Evolutionary conservation across 805 yeast genomes (phyloP), one percentile per base, ranked within the genome.

Genomic region (Candida lessepsii): DNA sequence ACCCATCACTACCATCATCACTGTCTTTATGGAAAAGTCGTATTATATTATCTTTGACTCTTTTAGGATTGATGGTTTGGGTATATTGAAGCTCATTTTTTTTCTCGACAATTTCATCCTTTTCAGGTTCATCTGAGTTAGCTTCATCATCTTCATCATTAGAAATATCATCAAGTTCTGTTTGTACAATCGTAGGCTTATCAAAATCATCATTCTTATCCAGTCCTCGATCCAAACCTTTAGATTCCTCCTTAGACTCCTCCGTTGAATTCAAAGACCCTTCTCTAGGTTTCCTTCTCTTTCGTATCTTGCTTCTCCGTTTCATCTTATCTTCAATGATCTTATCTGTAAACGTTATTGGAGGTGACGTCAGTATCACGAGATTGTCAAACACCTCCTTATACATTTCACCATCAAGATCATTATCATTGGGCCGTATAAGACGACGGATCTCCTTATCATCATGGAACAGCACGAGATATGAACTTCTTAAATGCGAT

Each of bases 401-500:
- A 26, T 35, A 47, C 3, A 42, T 35, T 9, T 35, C 45, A 10
- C 43, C 43, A 20, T 44, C 44, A 8, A 27, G 36, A 19, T 44
- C 48, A 9, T 31, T 43, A 3, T 30, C 20, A 29, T 48, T 26
- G 10, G 58, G 57, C 21, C 47, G 50, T 15, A 61, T 46, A 4
- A 57, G 50, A 10, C 56, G 44, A 11, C 41, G 46, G 11, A 56
- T 43, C 21, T 52, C 50, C 6, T 52, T 60, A 27, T 52, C 58
- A 17, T 51, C 47, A 27, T 58, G 60, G 14, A 49, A 53, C 30
- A 48, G 43, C 0, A 59, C 51, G 4, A 57, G 39, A 40, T 56
- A 60, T 2, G 64, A 49, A 14, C 57, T 51, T 27, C 69, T 47
- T 26, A 64, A 44, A 28, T 59, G 60, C 2, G 58, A 54, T 29